A percentile compares a stretch with the other conserved stretches of the same genome.
These are phyloP conservation scores for Earliella scabrosa DNA, from an alignment of 1,284 basidiomycete species.

Conservation along the genomic window DNA sequence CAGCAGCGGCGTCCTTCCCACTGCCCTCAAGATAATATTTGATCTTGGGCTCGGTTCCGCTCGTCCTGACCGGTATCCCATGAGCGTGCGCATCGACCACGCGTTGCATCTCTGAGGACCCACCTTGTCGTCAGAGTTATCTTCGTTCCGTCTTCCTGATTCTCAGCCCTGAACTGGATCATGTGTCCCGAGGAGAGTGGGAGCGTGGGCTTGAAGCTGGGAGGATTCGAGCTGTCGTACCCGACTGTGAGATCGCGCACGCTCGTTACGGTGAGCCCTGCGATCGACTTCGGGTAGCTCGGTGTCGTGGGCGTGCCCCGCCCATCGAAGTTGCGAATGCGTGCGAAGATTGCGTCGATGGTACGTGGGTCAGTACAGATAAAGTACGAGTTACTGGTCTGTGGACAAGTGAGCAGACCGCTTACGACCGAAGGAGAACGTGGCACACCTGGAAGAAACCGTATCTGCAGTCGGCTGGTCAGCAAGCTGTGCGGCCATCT, in stretches of 20 bases:
- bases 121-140: constrained; percentile 73
- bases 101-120: constrained; percentile 1
- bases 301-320: constrained; percentile 40
- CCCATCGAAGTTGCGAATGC: constrained; percentile 59
- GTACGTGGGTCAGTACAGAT: constrained; percentile 66
- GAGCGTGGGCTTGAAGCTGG: constrained; percentile 62
- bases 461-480: constrained; percentile 38
- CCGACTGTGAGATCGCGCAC: constrained; percentile 77
- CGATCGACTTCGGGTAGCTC: constrained; percentile 66
- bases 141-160: constrained; percentile 44
- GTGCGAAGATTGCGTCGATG: constrained; percentile 69
- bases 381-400: constrained; percentile 87
- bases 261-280: constrained; percentile 58
- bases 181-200: constrained; percentile 83
- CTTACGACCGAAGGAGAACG: constrained; percentile 6
- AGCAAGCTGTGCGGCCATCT: not conserved
- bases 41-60: constrained; percentile 90
- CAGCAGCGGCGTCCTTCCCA: constrained; percentile 50
- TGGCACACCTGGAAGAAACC: constrained; percentile 58
- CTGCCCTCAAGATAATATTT: constrained; percentile 85
- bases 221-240: constrained; percentile 74
- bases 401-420: not conserved
- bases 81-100: not conserved
- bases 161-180: constrained; percentile 75
- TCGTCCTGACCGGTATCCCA: constrained; percentile 54